Base-by-base conservation (phyloP, 129 eudicot species). In the Centrapalus pauciflorus region DNA sequence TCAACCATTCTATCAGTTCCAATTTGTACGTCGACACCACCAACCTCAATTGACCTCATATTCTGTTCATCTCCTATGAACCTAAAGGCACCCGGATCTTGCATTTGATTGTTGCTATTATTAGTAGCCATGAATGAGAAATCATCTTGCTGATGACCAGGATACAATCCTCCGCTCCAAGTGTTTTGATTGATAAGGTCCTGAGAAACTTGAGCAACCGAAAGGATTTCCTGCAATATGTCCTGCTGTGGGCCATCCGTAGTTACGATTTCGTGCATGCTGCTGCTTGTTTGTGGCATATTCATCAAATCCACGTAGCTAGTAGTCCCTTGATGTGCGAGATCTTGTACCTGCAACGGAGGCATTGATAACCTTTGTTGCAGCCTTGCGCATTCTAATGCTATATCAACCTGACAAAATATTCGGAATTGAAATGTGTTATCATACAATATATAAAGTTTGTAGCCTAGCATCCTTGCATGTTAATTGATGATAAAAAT, bases 341-440 rank as follows among this genome's bases (percentile, higher is more conserved):
- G 81, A 51, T 84, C 95, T 64, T 85, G 88, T 63, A 88, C 88
- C 57, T 87, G 90, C 63, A 92, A 73, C 51, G 90, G 98, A 25
- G 98, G 96, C 77, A 88, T 61, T 13, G 88, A 52, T 24, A 88
- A 78, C 55, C 89, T 66, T 70, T 92, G 95, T 61, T 92, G 95
- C 69, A 92, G 69, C 79, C 96, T 88, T 57, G 98, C 98, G 72
- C 98, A 88, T 69, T 92, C 98, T 40, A 92, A 50, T 76, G 96
- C 96, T 76, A 88, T 83, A 70, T 88, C 95, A 70, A 83, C 96
- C 98, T 92, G 70, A 26, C 21, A 40, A 79, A 33, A 28, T 60
- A 67, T 62, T 8, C 7, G 16, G 17, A 50, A 16, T 25, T n/a
- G n/a, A n/a, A n/a, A n/a, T n/a, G n/a, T 35, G 20, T 67, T 13